Base-by-base conservation (phyloP, 1,284 basidiomycete genomes). In the Ceratorhiza oryzae-sativae region DNA sequence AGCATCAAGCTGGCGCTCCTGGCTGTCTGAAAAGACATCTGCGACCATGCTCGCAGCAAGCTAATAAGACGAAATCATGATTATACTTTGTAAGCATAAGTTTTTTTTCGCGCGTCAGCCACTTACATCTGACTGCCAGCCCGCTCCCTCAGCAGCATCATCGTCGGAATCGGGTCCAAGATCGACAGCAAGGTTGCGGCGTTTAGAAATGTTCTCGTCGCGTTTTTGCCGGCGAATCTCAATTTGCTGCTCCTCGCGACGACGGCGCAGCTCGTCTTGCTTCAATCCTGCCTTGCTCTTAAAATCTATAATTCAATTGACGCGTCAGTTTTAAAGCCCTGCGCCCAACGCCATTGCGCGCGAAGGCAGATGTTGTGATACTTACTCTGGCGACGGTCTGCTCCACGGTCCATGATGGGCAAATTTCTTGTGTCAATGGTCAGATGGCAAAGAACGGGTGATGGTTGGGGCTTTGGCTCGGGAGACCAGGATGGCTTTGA, bases 221-320 rank as follows among this genome's bases (percentile, higher is more conserved):
- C 96, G 87, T 84, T 97, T 97, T 84, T 95, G 93, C 79, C 93
- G 88, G 79, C 95, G 88, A 85, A 98, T 97, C 85, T 98, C 96
- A 73, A 98, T 95, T 79, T 97, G 95, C 80, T 96, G 93, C 80
- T 98, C 95, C 81, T 98, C 95, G 75, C 95, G 89, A 80, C 95
- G 90, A 82, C 95, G 91, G 79, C 96, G 89, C 77, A 97, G 91
- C 77, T 92, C 91, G 75, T 95, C 93, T 77, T 89, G 88, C 81
- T 93, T 94, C 76, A 94, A 84, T n/a, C 62, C 88, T 75, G 91
- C 90, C 81, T 94, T 94, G 82, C 87, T 90, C 86, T 95, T 89
- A 80, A 86, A 89, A 73, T 84, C 86, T 87, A 67, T 42, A 34
- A 36, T 27, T 46, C 41, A 56, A 71, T n/a, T 51, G 34, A 67